phyloP scores from a whole-genome alignment of 2,329 filamentous ascomycete species.

The Boeremia exigua region DNA sequence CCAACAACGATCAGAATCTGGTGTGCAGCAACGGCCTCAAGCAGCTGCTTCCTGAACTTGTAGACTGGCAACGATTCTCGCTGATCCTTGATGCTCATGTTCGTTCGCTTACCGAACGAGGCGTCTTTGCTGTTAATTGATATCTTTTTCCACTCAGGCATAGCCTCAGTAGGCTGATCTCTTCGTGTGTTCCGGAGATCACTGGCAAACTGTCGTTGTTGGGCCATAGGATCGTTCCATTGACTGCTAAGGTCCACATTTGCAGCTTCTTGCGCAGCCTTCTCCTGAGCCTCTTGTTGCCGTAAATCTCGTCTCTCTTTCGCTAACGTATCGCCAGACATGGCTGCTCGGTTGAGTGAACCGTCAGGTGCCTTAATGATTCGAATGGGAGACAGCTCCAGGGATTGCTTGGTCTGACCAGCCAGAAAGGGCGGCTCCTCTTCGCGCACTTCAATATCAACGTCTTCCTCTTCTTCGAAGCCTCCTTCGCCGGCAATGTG shows the following conservation, averaged over 20 bases:
- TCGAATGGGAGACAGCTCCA: slow-evolving; percentile 92
- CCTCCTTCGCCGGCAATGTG: slow-evolving; percentile 84
- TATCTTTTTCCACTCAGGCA: slow-evolving; percentile 92
- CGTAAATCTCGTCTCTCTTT: slow-evolving; percentile 89
- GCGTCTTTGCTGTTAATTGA: slow-evolving; percentile 81
- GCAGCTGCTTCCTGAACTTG: slow-evolving; percentile 84
- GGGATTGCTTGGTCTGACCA: slow-evolving; percentile 93
- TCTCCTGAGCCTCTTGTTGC: slow-evolving; percentile 84
- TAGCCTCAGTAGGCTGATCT: slow-evolving; percentile 66
- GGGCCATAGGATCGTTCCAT: slow-evolving; percentile 97
- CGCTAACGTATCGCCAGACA: slow-evolving; percentile 86
- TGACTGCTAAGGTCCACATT: slow-evolving; percentile 86
- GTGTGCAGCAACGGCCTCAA: slow-evolving; percentile 85
- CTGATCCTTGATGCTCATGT: slow-evolving; percentile 93
- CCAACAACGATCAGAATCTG: slow-evolving; percentile 95
- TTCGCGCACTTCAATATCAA: slow-evolving; percentile 95
- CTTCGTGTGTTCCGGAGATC: slow-evolving; percentile 75
- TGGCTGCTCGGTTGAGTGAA: slow-evolving; percentile 95
- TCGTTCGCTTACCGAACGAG: slow-evolving; percentile 83
- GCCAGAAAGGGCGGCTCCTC: slow-evolving; percentile 96
- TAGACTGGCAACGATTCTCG: slow-evolving; percentile 87
- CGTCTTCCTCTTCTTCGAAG: slow-evolving; percentile 92
- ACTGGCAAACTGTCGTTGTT: slow-evolving; percentile 85
- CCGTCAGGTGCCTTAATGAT: slow-evolving; percentile 98
- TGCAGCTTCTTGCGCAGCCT: slow-evolving; percentile 73